phyloP scores from a whole-genome alignment of 495 filamentous ascomycete species.

The Aspergillus olivimuriae region DNA sequence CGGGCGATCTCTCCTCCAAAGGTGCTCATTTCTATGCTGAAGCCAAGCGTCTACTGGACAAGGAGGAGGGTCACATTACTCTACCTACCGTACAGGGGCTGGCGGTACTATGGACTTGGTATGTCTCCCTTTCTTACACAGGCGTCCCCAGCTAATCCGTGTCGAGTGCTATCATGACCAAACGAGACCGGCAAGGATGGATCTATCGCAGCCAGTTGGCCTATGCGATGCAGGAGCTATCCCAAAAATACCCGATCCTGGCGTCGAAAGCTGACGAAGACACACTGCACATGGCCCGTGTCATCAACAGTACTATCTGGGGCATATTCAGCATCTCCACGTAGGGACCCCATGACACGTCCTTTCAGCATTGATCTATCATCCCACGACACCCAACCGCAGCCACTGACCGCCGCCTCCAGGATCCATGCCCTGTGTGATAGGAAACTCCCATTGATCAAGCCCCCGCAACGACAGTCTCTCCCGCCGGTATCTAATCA shows the following conservation, averaged over 20 bases:
- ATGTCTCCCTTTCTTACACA: not conserved
- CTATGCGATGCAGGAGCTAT: constrained; percentile 17
- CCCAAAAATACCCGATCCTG: constrained; percentile 6
- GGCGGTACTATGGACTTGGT: constrained; percentile 22
- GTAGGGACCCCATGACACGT: too few species aligned
- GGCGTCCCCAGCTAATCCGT: not conserved
- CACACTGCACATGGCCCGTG: constrained; percentile 5
- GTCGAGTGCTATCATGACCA: constrained; percentile 29
- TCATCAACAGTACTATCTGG: constrained; percentile 22
- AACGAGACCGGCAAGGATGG: constrained; percentile 28
- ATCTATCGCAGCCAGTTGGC: constrained; percentile 22
- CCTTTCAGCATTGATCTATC: too few species aligned
- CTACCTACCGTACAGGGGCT: constrained; percentile 23
- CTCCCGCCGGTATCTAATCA: constrained; percentile 7
- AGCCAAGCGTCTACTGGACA: constrained; percentile 22
- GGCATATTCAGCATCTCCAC: constrained; percentile 29
- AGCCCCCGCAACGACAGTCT: constrained; percentile 9
- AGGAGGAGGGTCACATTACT: constrained; percentile 22
- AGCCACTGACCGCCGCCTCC: constrained; percentile 7
- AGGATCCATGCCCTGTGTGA: constrained; percentile 21
- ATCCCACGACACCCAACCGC: too few species aligned
- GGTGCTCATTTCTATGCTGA: constrained; percentile 23
- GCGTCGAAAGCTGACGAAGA: constrained; percentile 13
- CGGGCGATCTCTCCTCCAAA: constrained; percentile 11
- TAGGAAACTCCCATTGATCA: constrained; percentile 14